Evolutionary conservation across 2,329 filamentous ascomycete genomes (phyloP), one percentile per base, ranked within the genome.

Genomic region (Aspergillus bombycis): DNA sequence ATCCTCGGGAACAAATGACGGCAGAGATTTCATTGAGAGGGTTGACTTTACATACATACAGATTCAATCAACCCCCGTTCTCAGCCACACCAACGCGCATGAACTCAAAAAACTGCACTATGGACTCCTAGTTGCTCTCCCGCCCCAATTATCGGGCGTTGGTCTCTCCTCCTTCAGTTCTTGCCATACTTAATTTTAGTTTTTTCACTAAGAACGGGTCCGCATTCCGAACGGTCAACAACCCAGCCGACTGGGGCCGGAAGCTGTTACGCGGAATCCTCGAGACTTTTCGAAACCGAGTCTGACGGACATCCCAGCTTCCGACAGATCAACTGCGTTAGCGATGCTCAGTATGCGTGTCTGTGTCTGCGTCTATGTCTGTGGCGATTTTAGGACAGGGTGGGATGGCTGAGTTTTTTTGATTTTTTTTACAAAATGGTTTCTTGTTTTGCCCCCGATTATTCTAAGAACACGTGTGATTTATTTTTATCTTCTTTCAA

Each of bases 161-260:
- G 46, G 26, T 26, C 16, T 28, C 26, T 12, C 26, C 9, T 26
- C 46, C 46, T 50, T 48, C 11, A 48, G 21, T 48, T 28, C 45
- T 26, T 48, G 3, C 46, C 12, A 16, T 52, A 52, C 48, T 52
- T 52, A 52, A 52, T 52, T 52, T 52, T 52, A 52, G 48, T 32
- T 32, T 52, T 32, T 32, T 30, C 19, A 19, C 48, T 21, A 52
- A 32, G 9, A 32, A 52, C 48, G 48, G 48, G 48, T 32, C 48
- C 30, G 26, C 48, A 52, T 41, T 58, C 60, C 59, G 58, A 50
- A 54, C 59, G 59, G 41, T 46, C 62, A 26, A 65, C 50, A 61
- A 61, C 57, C 66, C 59, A 61, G 63, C 61, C 52, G 34, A 53
- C 61, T 68, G 67, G 63, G 45, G 65, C 63, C 60, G 65, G 65